phyloP scores from a whole-genome alignment of 2,329 filamentous ascomycete species.

The Clathrospora elynae region DNA sequence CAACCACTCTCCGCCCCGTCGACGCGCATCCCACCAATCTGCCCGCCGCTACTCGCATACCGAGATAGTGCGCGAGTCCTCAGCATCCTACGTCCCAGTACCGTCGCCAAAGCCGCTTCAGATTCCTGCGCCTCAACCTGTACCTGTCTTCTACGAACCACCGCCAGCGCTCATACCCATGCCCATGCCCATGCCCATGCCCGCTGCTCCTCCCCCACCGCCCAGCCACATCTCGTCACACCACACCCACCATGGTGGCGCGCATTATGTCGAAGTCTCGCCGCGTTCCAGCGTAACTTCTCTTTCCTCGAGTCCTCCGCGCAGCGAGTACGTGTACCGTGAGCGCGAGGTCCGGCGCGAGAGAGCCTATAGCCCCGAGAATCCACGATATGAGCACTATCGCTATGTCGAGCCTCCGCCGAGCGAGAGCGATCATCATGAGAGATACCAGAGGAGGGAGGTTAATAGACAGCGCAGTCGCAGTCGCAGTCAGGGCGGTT shows the following conservation, averaged over 20 bases:
- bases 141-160: slow-evolving; percentile 48
- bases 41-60: slow-evolving; percentile 40
- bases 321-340: slow-evolving; percentile 50
- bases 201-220: slow-evolving; percentile 29
- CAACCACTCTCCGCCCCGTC: slow-evolving; percentile 38
- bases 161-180: slow-evolving; percentile 41
- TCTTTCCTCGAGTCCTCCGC: slow-evolving; percentile 37
- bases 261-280: slow-evolving; percentile 55
- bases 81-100: slow-evolving; percentile 39
- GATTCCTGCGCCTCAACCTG: slow-evolving; percentile 49
- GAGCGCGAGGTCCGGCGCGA: slow-evolving; percentile 53
- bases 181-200: slow-evolving; percentile 3
- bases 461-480: slow-evolving; percentile 38
- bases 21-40: slow-evolving; percentile 32
- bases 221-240: slow-evolving; percentile 24
- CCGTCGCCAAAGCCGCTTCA: slow-evolving; percentile 40
- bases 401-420: slow-evolving; percentile 53
- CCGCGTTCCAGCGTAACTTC: slow-evolving; percentile 43
- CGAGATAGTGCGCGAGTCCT: slow-evolving; percentile 39
- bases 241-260: slow-evolving; percentile 25
- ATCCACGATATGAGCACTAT: slow-evolving; percentile 53
- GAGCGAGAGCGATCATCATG: slow-evolving; percentile 38
- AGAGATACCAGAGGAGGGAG: slow-evolving; percentile 30
- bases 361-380: slow-evolving; percentile 42
- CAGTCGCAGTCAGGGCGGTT: slow-evolving; percentile 39